Conservation (phyloP, 2,329 filamentous ascomycete genomes). For the Talaromyces rugulosus region DNA sequence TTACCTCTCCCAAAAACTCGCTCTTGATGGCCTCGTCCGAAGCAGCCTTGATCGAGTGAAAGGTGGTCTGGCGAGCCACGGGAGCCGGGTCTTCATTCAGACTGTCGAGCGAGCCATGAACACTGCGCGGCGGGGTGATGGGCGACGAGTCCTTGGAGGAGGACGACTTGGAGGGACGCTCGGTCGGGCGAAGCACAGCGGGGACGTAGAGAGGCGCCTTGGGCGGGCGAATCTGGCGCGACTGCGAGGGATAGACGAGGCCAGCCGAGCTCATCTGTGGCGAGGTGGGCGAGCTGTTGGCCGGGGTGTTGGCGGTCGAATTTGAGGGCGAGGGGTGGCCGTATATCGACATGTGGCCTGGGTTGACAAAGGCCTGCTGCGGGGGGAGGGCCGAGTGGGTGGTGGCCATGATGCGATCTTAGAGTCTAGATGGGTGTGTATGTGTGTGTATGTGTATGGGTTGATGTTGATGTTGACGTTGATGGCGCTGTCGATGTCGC, state of each 20-base stretch:
- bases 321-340: slow-evolving; percentile 41
- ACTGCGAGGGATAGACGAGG: slow-evolving; percentile 39
- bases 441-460: neutral
- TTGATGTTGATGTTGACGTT: neutral
- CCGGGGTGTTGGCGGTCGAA: slow-evolving; percentile 48
- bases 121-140: slow-evolving; percentile 49
- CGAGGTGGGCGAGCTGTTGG: slow-evolving; percentile 52
- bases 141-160: slow-evolving; percentile 33
- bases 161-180: slow-evolving; percentile 31
- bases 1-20: slow-evolving; percentile 52
- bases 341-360: slow-evolving; percentile 34
- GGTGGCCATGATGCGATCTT: slow-evolving; percentile 5
- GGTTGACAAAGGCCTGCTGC: slow-evolving; percentile 10
- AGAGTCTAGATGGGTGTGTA: neutral
- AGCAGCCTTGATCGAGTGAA: slow-evolving; percentile 37
- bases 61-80: slow-evolving; percentile 35
- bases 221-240: slow-evolving; percentile 55
- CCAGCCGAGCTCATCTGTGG: slow-evolving; percentile 41
- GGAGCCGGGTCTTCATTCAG: slow-evolving; percentile 32
- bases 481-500: neutral
- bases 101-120: slow-evolving; percentile 52
- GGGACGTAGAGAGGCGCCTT: slow-evolving; percentile 61
- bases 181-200: slow-evolving; percentile 58
- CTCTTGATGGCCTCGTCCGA: slow-evolving; percentile 48
- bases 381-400: slow-evolving; percentile 21